Evolutionary conservation across 129 eudicot genomes (phyloP).

Genomic region (Tagetes erecta): DNA sequence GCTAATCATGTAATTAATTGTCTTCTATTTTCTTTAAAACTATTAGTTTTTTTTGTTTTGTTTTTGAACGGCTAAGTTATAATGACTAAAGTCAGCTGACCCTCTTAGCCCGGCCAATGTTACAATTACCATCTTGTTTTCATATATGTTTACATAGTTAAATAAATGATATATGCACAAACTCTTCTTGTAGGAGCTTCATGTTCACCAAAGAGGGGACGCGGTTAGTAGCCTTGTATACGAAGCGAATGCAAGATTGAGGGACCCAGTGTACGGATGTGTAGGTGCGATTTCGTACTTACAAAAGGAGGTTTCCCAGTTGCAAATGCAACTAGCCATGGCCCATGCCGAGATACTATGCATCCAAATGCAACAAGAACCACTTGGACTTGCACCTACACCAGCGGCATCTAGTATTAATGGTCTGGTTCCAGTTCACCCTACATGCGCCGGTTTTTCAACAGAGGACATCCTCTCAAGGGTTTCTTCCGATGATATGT

Average conservation of each 20-base stretch:
- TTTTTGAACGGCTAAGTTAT: too few relatives aligned
- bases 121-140: too few relatives aligned
- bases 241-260: slow-evolving; percentile 74
- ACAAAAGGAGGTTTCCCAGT: slow-evolving; percentile 72
- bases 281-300: slow-evolving; percentile 76
- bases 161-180: neutral
- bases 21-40: too few relatives aligned
- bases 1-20: too few relatives aligned
- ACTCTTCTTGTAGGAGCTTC: slow-evolving; percentile 56
- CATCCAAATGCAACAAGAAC: slow-evolving; percentile 74
- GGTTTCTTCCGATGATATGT: slow-evolving; percentile 36
- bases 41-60: too few relatives aligned
- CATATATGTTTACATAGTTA: too few relatives aligned
- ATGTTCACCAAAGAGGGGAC: slow-evolving; percentile 64
- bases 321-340: slow-evolving; percentile 86
- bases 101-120: too few relatives aligned
- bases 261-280: slow-evolving; percentile 89
- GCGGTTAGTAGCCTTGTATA: slow-evolving; percentile 91
- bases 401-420: slow-evolving; percentile 19
- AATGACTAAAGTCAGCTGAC: too few relatives aligned
- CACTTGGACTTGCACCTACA: slow-evolving; percentile 10
- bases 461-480: slow-evolving; percentile 25
- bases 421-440: slow-evolving; percentile 19
- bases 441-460: too few relatives aligned
- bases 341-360: slow-evolving; percentile 87